Conservation (phyloP, 306 rosid genomes). For the Myrica gale region DNA sequence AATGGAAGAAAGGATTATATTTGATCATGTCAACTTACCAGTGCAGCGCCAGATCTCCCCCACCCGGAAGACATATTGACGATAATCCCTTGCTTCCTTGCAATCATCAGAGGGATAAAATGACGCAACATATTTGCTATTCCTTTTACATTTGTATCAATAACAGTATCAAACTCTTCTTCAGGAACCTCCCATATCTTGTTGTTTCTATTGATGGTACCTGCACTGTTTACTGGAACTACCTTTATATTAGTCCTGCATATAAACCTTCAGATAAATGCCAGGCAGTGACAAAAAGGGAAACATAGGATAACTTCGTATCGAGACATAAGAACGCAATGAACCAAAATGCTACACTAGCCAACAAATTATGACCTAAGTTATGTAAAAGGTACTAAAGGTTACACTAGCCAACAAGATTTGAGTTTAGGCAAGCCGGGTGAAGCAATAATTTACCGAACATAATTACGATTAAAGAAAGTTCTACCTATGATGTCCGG, state of each 20-base stretch:
- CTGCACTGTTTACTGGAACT: constrained; percentile 72
- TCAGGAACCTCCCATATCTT: constrained; percentile 84
- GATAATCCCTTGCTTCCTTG: constrained; percentile 50
- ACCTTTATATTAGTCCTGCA: constrained; percentile 20
- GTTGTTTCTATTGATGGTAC: constrained; percentile 73
- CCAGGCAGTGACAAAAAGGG: not conserved
- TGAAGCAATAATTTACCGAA: not conserved
- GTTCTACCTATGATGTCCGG: constrained; percentile 66
- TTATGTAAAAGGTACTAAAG: not conserved
- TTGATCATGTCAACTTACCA: constrained; percentile 33
- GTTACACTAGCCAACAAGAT: too few species aligned
- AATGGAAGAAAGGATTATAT: not conserved
- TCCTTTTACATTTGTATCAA: constrained; percentile 82
- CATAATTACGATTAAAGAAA: not conserved
- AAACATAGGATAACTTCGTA: not conserved
- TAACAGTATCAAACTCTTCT: constrained; percentile 67
- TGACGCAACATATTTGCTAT: constrained; percentile 70
- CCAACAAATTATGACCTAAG: not conserved
- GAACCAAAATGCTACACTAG: constrained; percentile 3
- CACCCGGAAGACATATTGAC: constrained; percentile 96
- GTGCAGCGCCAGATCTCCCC: constrained; percentile 95
- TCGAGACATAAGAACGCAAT: not conserved
- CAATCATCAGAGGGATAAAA: constrained; percentile 71
- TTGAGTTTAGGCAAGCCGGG: not conserved
- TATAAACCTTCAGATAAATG: not conserved